Conservation (phyloP, 225 moss, liverwort and hornwort genomes). For the Polytrichum commune region DNA sequence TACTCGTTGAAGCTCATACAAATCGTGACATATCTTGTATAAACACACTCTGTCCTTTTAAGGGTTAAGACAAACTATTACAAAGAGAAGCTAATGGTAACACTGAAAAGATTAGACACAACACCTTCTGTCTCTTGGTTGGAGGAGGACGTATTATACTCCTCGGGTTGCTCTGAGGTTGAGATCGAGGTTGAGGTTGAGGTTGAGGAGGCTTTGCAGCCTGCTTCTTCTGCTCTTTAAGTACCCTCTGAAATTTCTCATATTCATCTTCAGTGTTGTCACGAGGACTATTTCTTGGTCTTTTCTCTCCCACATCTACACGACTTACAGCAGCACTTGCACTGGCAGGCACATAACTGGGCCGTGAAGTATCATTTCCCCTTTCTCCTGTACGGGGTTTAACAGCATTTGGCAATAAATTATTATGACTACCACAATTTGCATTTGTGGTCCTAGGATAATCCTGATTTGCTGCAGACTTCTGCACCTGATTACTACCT, state of each 20-base stretch:
- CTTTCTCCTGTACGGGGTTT: background rate
- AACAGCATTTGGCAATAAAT: too few species aligned
- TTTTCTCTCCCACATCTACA: conserved; percentile 17
- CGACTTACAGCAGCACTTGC: conserved; percentile 16
- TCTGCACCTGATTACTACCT: too few species aligned
- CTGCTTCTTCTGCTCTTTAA: conserved; percentile 9
- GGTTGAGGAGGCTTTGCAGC: conserved; percentile 6
- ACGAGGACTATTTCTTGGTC: conserved; percentile 9
- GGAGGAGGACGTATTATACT: conserved; percentile 21
- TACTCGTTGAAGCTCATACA: background rate
- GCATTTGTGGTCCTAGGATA: too few species aligned
- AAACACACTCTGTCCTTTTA: background rate
- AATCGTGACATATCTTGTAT: background rate
- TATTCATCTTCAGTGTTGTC: conserved; percentile 16
- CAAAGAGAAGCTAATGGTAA: background rate
- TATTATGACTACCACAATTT: too few species aligned
- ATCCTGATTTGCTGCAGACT: too few species aligned
- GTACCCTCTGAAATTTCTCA: conserved; percentile 16
- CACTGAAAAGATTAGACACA: background rate
- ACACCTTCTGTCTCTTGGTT: conserved; percentile 43
- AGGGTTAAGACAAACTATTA: background rate
- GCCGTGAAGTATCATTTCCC: conserved; percentile 3
- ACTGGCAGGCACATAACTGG: conserved; percentile 5
- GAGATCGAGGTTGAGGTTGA: conserved; percentile 10
- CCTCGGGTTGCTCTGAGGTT: conserved; percentile 10